Conservation (phyloP, 345 rosid genomes). For the Populus nigra region DNA sequence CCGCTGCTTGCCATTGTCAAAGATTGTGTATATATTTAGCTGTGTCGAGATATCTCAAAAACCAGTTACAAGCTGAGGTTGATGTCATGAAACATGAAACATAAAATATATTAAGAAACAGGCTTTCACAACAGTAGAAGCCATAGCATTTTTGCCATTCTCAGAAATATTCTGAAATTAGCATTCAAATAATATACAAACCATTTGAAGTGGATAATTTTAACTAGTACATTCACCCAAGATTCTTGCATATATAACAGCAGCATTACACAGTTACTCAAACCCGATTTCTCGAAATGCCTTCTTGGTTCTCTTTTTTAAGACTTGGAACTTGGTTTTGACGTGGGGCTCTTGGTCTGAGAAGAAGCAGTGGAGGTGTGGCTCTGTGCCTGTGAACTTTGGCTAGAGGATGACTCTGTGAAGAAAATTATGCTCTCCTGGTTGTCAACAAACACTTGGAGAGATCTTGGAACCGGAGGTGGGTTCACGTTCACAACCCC, state of each 20-base stretch:
- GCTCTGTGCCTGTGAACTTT: constrained; percentile 34
- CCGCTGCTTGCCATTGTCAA: not conserved
- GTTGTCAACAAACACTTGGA: constrained; percentile 40
- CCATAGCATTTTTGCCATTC: not conserved
- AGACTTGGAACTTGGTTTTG: constrained; percentile 16
- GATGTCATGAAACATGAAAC: not conserved
- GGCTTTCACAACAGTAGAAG: not conserved
- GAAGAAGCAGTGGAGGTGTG: constrained; percentile 26
- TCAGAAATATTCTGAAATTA: not conserved
- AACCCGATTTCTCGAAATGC: not conserved
- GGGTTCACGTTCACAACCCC: constrained; percentile 55
- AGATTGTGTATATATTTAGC: not conserved
- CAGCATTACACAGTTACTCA: no score
- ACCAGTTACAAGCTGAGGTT: not conserved
- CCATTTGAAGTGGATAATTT: not conserved
- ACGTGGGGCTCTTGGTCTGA: constrained; percentile 29
- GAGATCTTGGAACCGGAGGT: constrained; percentile 61
- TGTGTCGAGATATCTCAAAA: not conserved
- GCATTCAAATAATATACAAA: not conserved
- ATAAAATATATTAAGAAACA: not conserved
- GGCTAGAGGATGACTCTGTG: constrained; percentile 46
- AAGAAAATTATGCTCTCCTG: constrained; percentile 43
- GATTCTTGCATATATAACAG: not conserved
- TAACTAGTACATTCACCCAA: not conserved
- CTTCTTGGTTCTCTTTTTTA: not conserved